Percentiles rank a stretch among this genome's conserved stretches.
These are phyloP conservation scores for Suaeda aralocaspica DNA, from an alignment of 148 eudicot genomes.

Conservation along the genomic window DNA sequence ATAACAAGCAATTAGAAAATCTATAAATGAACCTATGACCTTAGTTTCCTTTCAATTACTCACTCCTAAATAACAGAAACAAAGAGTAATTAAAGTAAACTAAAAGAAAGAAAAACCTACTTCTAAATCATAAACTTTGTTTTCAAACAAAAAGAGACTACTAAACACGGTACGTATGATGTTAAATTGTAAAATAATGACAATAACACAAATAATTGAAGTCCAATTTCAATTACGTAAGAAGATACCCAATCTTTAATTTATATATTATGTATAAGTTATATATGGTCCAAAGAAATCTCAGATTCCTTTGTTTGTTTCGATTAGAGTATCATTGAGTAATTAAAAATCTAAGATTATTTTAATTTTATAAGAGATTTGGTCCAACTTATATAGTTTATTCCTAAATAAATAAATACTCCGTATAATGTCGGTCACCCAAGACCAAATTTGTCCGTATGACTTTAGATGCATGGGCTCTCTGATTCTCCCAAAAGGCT, in stretches of 20 bases:
- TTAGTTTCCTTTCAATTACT: too few species aligned
- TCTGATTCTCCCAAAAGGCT: constrained; percentile 6
- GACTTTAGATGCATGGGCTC: not conserved
- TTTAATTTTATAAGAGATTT: not conserved
- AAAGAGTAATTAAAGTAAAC: too few species aligned
- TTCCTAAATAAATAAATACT: too few species aligned
- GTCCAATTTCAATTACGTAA: not conserved
- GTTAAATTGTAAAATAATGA: not conserved
- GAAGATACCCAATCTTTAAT: not conserved
- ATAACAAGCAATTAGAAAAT: too few species aligned
- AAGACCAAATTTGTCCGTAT: not conserved
- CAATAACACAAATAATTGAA: not conserved
- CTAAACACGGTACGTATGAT: not conserved
- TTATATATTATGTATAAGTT: not conserved
- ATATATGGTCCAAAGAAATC: not conserved
- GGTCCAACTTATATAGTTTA: not conserved
- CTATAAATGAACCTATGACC: too few species aligned
- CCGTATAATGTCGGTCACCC: not conserved
- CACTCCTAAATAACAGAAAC: too few species aligned
- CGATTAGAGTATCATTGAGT: not conserved
- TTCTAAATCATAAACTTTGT: too few species aligned
- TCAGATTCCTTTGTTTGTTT: not conserved
- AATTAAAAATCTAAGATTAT: not conserved
- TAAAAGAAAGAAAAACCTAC: too few species aligned
- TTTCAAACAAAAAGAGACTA: not conserved